Conservation (phyloP, 176 grass and related monocot species). For the Pontederia paniculata region DNA sequence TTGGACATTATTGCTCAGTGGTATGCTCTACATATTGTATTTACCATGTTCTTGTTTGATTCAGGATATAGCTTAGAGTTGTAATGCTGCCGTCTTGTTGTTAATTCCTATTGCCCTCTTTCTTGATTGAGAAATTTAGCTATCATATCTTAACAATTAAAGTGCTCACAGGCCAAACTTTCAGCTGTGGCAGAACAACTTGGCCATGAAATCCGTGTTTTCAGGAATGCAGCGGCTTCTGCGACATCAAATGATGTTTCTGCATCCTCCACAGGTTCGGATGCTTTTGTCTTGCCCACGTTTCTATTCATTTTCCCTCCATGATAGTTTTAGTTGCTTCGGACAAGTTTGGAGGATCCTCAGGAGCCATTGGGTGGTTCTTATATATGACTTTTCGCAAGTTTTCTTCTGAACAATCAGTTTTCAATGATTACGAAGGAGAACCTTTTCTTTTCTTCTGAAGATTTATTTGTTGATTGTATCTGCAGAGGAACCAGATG, state of each 20-base stretch:
- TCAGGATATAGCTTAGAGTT: neutral
- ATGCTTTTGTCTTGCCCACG: neutral
- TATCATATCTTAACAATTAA: neutral
- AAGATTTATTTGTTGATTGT: neutral
- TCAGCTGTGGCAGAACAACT: slow-evolving; percentile 53
- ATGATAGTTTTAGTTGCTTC: neutral
- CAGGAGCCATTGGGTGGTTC: no score
- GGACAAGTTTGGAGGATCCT: neutral
- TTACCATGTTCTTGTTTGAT: no score
- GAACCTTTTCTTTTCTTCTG: slow-evolving; percentile 10
- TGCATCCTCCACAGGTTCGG: slow-evolving; percentile 49
- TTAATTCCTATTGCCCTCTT: slow-evolving; percentile 1
- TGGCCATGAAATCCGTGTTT: slow-evolving; percentile 58
- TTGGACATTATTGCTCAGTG: no score
- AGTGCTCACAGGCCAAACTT: slow-evolving; percentile 43
- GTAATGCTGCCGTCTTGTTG: neutral
- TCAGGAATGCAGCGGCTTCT: slow-evolving; percentile 38
- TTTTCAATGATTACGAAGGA: neutral
- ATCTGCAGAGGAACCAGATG: slow-evolving; percentile 66
- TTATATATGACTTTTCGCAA: neutral
- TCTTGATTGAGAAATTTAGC: slow-evolving; percentile 24
- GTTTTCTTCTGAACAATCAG: neutral
- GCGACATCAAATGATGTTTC: slow-evolving; percentile 31
- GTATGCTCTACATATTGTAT: no score
- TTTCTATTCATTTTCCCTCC: neutral